Evolutionary conservation across 768 basidiomycete genomes (phyloP).

Genomic region (Gloeostereum incarnatum): DNA sequence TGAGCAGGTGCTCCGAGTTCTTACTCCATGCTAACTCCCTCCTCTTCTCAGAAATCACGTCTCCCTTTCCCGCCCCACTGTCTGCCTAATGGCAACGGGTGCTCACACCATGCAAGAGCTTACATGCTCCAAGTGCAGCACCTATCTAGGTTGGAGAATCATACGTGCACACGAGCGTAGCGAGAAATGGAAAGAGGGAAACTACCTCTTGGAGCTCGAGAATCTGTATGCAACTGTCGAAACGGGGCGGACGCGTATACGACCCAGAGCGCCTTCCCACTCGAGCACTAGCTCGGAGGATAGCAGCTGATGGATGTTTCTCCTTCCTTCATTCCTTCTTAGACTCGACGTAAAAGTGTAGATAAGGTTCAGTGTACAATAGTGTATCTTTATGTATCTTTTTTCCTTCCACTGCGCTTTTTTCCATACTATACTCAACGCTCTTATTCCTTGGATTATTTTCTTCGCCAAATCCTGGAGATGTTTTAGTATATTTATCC

Average conservation of each 20-base stretch:
- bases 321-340: not conserved
- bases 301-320: conserved; percentile 4
- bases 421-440: no score
- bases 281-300: conserved; percentile 9
- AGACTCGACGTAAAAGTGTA: not conserved
- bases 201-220: conserved; percentile 50
- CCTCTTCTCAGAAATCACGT: conserved; percentile 40
- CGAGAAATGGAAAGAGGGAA: conserved; percentile 58
- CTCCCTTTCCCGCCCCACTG: conserved; percentile 29
- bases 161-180: conserved; percentile 43
- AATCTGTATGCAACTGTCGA: conserved; percentile 19
- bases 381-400: not conserved
- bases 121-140: conserved; percentile 35
- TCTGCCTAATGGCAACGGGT: conserved; percentile 54
- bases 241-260: not conserved
- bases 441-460: no score
- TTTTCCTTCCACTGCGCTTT: no score
- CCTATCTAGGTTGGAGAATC: conserved; percentile 58
- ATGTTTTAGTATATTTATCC: no score
- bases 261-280: not conserved
- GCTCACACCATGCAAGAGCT: conserved; percentile 56
- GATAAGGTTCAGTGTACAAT: not conserved
- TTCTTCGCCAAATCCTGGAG: no score
- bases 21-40: conserved; percentile 1
- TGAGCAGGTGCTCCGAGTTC: no score